These are phyloP conservation scores for Paxillus involutus DNA, from an alignment of 768 basidiomycete species.

Conservation along the genomic window DNA sequence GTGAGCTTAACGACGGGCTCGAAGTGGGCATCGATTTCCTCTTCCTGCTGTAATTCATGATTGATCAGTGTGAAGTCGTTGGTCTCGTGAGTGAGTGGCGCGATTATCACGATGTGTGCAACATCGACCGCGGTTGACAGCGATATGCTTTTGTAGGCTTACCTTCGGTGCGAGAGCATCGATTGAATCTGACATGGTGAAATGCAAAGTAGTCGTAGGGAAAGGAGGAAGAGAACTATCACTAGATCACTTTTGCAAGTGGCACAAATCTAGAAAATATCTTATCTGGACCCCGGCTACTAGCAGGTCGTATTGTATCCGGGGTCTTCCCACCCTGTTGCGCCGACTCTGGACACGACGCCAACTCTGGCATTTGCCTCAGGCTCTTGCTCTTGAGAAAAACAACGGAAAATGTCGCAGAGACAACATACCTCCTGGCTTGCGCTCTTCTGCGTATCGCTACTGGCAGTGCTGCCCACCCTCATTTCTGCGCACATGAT, in stretches of 20 bases:
- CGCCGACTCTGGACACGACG: neutral
- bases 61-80: conserved; percentile 25
- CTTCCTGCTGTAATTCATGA: conserved; percentile 42
- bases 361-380: too few relatives aligned
- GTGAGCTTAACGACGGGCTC: conserved; percentile 97
- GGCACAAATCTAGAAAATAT: conserved; percentile 11
- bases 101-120: conserved; percentile 25
- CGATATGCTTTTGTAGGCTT: conserved; percentile 28
- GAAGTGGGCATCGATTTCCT: conserved; percentile 88
- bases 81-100: conserved; percentile 27
- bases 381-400: neutral
- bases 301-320: conserved; percentile 13
- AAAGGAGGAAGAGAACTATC: conserved; percentile 20
- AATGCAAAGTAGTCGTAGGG: conserved; percentile 13
- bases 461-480: conserved; percentile 30
- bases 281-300: conserved; percentile 7
- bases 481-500: conserved; percentile 66
- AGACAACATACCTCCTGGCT: conserved; percentile 37
- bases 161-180: conserved; percentile 76
- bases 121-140: conserved; percentile 1
- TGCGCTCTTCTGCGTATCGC: conserved; percentile 41
- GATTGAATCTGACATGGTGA: conserved; percentile 53
- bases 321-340: conserved; percentile 20
- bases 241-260: conserved; percentile 14
- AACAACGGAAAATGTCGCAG: conserved; percentile 35